A percentile compares a stretch with the other conserved stretches of the same genome.
These are phyloP conservation scores for Suhomyces kunorum DNA, from an alignment of 1,139 yeast genomes.

Conservation along the genomic window DNA sequence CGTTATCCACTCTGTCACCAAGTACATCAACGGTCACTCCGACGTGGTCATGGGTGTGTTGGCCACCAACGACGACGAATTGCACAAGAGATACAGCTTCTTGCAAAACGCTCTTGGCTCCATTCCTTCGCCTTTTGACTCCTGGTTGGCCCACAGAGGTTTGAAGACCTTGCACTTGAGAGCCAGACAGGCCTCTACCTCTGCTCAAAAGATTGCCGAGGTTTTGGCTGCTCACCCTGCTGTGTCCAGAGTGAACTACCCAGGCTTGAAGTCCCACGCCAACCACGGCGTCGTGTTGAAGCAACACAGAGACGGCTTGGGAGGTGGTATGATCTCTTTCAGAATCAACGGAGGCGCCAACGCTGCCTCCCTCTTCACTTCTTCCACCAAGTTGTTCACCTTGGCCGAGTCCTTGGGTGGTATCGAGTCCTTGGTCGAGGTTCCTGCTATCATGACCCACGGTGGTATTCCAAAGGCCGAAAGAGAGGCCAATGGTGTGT, in stretches of 20 bases:
- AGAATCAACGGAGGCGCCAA: constrained; percentile 80
- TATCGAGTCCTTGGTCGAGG: constrained; percentile 82
- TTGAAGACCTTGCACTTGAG: constrained; percentile 84
- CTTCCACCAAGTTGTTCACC: constrained; percentile 73
- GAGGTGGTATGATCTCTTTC: constrained; percentile 92
- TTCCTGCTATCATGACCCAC: constrained; percentile 92
- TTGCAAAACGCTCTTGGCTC: constrained; percentile 90
- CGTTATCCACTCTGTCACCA: constrained; percentile 86
- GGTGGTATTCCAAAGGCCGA: constrained; percentile 84
- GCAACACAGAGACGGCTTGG: constrained; percentile 84
- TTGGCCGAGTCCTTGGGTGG: constrained; percentile 92
- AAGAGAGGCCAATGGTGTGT: constrained; percentile 81
- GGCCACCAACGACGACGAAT: constrained; percentile 63
- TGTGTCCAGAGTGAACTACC: constrained; percentile 75
- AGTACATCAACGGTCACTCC: constrained; percentile 90
- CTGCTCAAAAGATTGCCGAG: constrained; percentile 75
- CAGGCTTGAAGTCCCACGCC: constrained; percentile 71
- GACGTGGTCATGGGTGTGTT: constrained; percentile 89
- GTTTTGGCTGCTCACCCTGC: constrained; percentile 52
- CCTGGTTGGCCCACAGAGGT: constrained; percentile 93
- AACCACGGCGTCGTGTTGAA: constrained; percentile 61
- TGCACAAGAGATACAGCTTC: constrained; percentile 68
- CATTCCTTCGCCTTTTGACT: constrained; percentile 85
- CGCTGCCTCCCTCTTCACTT: constrained; percentile 74
- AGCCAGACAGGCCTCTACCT: constrained; percentile 65